Conservation (phyloP, 192 early-diverging fungal species). For the Mortierella alpina region DNA sequence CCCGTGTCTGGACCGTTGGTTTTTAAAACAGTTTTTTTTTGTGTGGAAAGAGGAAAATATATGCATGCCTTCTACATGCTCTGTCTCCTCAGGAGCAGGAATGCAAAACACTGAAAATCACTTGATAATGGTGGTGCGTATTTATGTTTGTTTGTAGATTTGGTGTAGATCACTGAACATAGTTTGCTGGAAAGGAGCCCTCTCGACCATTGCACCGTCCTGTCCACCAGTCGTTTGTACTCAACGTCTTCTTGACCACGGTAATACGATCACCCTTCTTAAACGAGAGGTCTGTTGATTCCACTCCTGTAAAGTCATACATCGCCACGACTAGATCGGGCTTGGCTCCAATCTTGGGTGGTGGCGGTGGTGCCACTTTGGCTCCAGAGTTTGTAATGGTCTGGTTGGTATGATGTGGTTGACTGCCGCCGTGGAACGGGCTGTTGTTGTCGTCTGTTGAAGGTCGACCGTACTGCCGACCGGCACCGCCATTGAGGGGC, state of each 20-base stretch:
- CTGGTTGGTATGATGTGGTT: neutral
- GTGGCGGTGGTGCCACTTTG: neutral
- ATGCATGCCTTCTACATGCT: slow-evolving; percentile 1
- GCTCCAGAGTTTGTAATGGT: neutral
- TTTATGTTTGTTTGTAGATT: neutral
- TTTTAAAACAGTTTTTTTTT: slow-evolving; percentile 23
- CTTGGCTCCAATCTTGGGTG: neutral
- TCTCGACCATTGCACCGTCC: slow-evolving; percentile 72
- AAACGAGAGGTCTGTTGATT: slow-evolving; percentile 86
- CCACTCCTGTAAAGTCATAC: slow-evolving; percentile 87
- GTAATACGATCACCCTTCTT: slow-evolving; percentile 87
- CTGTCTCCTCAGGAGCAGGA: neutral
- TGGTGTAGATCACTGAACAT: slow-evolving; percentile 52
- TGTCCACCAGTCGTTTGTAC: slow-evolving; percentile 92
- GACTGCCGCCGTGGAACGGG: neutral
- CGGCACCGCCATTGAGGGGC: neutral
- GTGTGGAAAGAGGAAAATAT: slow-evolving; percentile 12
- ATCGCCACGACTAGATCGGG: slow-evolving; percentile 70
- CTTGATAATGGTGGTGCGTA: neutral
- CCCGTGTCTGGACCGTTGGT: slow-evolving; percentile 54
- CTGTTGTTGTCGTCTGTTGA: slow-evolving; percentile 1
- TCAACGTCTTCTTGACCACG: slow-evolving; percentile 75
- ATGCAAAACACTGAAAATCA: neutral
- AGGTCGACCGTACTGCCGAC: neutral
- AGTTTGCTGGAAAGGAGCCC: slow-evolving; percentile 86